Percentiles rank a stretch among this genome's conserved stretches.
Conservation (phyloP, 208 protist genomes). For the Leishmania turanica region DNA sequence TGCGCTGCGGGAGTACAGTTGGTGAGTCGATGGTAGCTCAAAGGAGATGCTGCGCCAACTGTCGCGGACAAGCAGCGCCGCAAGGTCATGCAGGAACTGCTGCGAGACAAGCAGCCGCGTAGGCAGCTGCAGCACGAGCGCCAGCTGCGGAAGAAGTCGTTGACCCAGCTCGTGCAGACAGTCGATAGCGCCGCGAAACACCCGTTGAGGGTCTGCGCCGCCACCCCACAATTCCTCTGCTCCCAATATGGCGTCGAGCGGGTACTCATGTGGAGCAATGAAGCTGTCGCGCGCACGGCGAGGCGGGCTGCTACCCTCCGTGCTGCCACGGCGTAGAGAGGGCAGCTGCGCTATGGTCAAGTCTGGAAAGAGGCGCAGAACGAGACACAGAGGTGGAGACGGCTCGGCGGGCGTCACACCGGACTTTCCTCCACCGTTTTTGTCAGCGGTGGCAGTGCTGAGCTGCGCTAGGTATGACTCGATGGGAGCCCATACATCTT, state of each 20-base stretch:
- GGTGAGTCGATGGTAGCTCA: constrained; percentile 51
- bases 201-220: constrained; percentile 20
- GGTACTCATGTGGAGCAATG: constrained; percentile 29
- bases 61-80: constrained; percentile 17
- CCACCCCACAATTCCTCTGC: constrained; percentile 41
- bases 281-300: background rate
- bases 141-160: constrained; percentile 23
- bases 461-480: constrained; percentile 26
- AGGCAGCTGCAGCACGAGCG: constrained; percentile 52
- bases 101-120: constrained; percentile 64
- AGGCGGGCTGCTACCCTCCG: background rate
- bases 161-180: constrained; percentile 25
- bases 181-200: constrained; percentile 27
- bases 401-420: background rate
- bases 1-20: constrained; percentile 23
- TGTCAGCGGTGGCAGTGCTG: background rate
- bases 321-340: background rate
- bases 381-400: constrained; percentile 33
- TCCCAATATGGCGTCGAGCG: constrained; percentile 32
- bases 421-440: background rate
- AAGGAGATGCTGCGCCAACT: constrained; percentile 39
- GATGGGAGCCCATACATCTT: constrained; percentile 24
- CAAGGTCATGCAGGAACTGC: constrained; percentile 43
- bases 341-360: constrained; percentile 41
- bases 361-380: constrained; percentile 59